Conservation (phyloP, 176 grass and related monocot genomes). For the Paspalum vaginatum region DNA sequence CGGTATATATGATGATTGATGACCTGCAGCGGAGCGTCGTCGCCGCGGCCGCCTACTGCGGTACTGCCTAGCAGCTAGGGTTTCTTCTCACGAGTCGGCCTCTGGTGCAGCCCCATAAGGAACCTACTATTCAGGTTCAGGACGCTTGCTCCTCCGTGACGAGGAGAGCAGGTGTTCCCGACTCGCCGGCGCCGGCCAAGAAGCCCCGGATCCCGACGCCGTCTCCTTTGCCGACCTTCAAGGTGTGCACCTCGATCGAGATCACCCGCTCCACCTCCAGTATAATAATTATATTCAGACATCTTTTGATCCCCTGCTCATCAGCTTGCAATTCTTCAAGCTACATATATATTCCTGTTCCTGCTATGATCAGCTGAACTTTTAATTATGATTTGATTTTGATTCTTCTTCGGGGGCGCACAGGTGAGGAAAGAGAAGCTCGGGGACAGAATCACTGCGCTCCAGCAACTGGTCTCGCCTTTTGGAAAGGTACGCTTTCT, state of each 20-base stretch:
- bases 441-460: constrained; percentile 98
- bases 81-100: constrained; percentile 14
- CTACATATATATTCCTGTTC: neutral
- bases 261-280: too few relatives aligned
- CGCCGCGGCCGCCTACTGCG: neutral
- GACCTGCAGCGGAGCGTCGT: neutral
- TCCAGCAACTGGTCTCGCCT: constrained; percentile 97
- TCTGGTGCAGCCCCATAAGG: constrained; percentile 36
- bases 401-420: neutral
- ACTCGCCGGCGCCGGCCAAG: constrained; percentile 49
- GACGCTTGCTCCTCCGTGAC: constrained; percentile 51
- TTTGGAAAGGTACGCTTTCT: constrained; percentile 83
- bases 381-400: constrained; percentile 29
- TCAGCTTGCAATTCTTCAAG: neutral
- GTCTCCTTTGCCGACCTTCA: constrained; percentile 78
- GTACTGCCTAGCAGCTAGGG: neutral
- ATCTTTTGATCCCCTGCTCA: neutral
- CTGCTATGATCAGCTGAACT: constrained; percentile 10
- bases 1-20: neutral
- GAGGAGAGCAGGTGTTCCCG: constrained; percentile 33
- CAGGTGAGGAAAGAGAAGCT: constrained; percentile 98
- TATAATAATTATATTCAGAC: neutral
- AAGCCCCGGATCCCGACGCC: constrained; percentile 60
- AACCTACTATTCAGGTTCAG: neutral
- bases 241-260: constrained; percentile 38